Percentiles rank a stretch among this genome's conserved stretches.
Conservation (phyloP, 148 eudicot genomes). For the Vaccinium macrocarpon region DNA sequence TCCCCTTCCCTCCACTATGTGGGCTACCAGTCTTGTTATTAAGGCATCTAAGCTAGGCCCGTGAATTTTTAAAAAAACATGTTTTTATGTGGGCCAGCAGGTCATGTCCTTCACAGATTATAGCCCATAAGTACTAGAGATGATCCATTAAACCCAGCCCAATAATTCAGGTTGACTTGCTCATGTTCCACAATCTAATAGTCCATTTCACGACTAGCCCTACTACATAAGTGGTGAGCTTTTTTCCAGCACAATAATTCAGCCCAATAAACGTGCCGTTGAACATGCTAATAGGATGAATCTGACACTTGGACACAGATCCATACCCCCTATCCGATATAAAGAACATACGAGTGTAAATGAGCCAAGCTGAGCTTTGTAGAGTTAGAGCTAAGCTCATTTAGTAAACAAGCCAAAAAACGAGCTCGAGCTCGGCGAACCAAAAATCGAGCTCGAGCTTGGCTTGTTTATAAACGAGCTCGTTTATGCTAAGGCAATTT, state of each 20-base stretch:
- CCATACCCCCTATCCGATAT: neutral
- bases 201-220: neutral
- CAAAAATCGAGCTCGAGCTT: no score
- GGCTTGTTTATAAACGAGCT: no score
- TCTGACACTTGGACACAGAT: neutral
- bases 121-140: neutral
- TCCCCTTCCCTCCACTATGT: neutral
- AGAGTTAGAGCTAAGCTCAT: no score
- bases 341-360: no score
- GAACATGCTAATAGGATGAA: neutral
- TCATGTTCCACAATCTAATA: neutral
- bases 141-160: constrained; percentile 9
- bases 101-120: neutral
- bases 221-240: neutral
- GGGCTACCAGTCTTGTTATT: neutral
- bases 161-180: neutral
- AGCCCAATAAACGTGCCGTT: neutral
- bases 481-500: no score
- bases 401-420: no score
- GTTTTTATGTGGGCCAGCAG: neutral
- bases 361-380: no score
- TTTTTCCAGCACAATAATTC: neutral
- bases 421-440: no score
- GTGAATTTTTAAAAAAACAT: neutral
- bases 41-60: neutral